These are phyloP conservation scores for Cornus controversa DNA, from an alignment of 148 eudicot species.

Conservation along the genomic window DNA sequence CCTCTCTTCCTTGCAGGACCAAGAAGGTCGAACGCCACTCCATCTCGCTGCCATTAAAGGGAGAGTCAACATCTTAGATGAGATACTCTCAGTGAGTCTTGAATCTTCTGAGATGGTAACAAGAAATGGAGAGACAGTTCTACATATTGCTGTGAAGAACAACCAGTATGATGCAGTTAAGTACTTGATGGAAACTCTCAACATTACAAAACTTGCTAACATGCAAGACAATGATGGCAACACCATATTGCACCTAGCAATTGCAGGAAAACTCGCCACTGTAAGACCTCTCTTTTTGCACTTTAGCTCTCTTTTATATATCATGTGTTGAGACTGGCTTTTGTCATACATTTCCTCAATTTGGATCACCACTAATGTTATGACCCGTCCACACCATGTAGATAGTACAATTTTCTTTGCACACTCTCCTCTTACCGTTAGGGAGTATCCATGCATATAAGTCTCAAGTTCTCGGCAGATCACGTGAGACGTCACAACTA, in stretches of 20 bases:
- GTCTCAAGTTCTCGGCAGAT: too few relatives aligned
- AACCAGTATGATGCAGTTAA: slow-evolving; percentile 25
- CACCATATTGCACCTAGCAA: slow-evolving; percentile 29
- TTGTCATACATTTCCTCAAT: too few relatives aligned
- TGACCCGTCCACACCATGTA: too few relatives aligned
- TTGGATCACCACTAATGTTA: too few relatives aligned
- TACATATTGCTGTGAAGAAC: slow-evolving; percentile 30
- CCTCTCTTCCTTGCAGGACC: slow-evolving; percentile 19
- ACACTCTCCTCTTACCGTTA: too few relatives aligned
- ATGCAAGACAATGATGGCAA: slow-evolving; percentile 27
- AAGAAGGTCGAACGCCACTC: slow-evolving; percentile 25
- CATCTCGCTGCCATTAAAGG: slow-evolving; percentile 31
- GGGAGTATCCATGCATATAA: too few relatives aligned
- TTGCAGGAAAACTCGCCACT: slow-evolving; percentile 25
- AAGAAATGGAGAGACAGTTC: slow-evolving; percentile 21
- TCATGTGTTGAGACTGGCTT: too few relatives aligned
- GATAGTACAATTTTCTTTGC: too few relatives aligned
- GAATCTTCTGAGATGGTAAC: slow-evolving; percentile 24
- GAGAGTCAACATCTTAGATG: slow-evolving; percentile 16
- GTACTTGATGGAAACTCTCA: slow-evolving; percentile 19
- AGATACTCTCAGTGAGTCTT: slow-evolving; percentile 20
- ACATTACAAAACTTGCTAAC: slow-evolving; percentile 15
- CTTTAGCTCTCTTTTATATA: background rate
- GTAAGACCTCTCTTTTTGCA: slow-evolving; percentile 7
- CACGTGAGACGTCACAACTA: too few relatives aligned